Evolutionary conservation across 768 basidiomycete species (phyloP), one percentile per base, ranked within the genome.

Genomic region (Lactarius quietus): DNA sequence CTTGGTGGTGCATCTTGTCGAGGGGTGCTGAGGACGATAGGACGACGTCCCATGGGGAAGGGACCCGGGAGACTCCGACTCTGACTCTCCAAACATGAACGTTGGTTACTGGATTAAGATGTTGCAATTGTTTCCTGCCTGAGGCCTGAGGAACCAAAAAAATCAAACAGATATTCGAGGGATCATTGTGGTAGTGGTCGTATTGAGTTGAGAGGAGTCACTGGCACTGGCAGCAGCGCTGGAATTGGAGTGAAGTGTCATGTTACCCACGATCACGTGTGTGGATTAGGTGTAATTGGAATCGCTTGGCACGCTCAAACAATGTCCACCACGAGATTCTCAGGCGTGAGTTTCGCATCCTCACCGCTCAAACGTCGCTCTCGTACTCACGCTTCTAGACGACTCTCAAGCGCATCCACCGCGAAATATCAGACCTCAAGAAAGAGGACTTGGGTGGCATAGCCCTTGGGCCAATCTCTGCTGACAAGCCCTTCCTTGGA

Each of bases 371-470:
- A 23, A 45, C 10, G 8, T n/a, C 41, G 20, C 20, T 20, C 20
- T 43, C n/a, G 10, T 45, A 23, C 43, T 36, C n/a, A 17, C 31
- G 29, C 41, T 31, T 17, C 7, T 53, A 83, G 83, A 85, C 84
- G 71, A 89, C 92, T 7, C 75, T 91, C 69, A 93, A 92, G 77
- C 88, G 92, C 52, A 93, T 94, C 45, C 84, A 89, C 68, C 87
- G 89, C 65, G 92, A 94, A 76, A 86, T 93, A 38, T 82, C 84
- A 7, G 90, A 93, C 76, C 77, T 89, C 38, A 82, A 86, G 83
- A 91, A 90, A 74, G 92, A 93, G 73, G 92, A 94, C 74, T 78
- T 92, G 39, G 92, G 92, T 7, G 70, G 77, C 31, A 93, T 93
- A 67, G 81, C 80, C 0, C 83, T 94, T 23, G 79, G 80, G 35